These are phyloP conservation scores for Ogataea polymorpha DNA, from an alignment of 805 yeast species.

Conservation along the genomic window DNA sequence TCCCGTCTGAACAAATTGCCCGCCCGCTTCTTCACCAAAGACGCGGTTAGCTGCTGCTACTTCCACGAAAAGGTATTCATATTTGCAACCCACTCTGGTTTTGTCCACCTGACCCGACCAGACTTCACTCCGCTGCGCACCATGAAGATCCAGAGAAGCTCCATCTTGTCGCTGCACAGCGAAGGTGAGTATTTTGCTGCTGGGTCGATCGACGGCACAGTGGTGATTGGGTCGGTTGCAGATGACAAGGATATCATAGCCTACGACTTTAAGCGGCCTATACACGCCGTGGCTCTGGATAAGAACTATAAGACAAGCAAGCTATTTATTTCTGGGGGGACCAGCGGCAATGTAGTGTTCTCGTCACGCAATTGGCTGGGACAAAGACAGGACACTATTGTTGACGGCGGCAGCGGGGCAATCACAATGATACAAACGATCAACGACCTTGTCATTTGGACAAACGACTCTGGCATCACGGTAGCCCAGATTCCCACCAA, in stretches of 20 bases:
- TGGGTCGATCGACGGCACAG: constrained; percentile 92
- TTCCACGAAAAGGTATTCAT: constrained; percentile 60
- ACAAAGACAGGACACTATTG: constrained; percentile 61
- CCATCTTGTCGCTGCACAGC: constrained; percentile 67
- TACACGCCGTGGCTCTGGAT: constrained; percentile 82
- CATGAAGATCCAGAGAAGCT: constrained; percentile 80
- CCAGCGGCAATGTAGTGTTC: constrained; percentile 73
- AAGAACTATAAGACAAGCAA: constrained; percentile 59
- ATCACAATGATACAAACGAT: constrained; percentile 63
- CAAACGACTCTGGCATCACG: constrained; percentile 77
- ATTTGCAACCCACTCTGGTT: constrained; percentile 89
- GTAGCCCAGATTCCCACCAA: constrained; percentile 57
- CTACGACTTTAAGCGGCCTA: constrained; percentile 81
- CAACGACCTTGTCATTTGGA: constrained; percentile 73
- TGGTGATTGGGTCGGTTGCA: constrained; percentile 68
- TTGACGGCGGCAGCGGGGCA: constrained; percentile 65
- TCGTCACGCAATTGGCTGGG: constrained; percentile 88
- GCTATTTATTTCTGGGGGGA: constrained; percentile 84
- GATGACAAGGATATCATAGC: constrained; percentile 66
- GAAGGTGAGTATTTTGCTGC: constrained; percentile 79
- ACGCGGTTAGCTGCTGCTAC: constrained; percentile 71
- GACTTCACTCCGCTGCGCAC: constrained; percentile 64
- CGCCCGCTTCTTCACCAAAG: constrained; percentile 62
- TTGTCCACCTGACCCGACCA: constrained; percentile 63
- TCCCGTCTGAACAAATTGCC: constrained; percentile 69